A percentile compares a stretch with the other conserved stretches of the same genome.
Evolutionary conservation across 2,329 filamentous ascomycete species (phyloP).

Genomic region (Clathrospora elynae): DNA sequence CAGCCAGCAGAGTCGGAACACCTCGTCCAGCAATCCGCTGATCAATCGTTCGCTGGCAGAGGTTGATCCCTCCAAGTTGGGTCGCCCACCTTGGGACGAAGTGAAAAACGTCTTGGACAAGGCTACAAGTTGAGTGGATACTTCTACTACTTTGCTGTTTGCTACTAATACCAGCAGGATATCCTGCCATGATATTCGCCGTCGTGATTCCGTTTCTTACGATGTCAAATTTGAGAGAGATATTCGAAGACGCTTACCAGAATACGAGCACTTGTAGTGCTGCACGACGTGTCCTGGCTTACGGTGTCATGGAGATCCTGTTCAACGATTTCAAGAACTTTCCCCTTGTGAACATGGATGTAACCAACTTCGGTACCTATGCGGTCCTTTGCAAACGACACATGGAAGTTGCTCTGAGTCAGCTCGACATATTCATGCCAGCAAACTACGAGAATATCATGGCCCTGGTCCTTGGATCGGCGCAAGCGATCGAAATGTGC

Average conservation of each 20-base stretch:
- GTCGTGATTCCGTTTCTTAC: conserved; percentile 41
- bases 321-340: conserved; percentile 36
- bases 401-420: conserved; percentile 48
- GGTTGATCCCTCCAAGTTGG: conserved; percentile 34
- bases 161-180: conserved; percentile 21
- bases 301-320: conserved; percentile 37
- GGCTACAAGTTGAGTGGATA: conserved; percentile 33
- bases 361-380: conserved; percentile 10
- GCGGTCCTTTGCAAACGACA: conserved; percentile 47
- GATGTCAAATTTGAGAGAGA: conserved; percentile 32
- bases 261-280: conserved; percentile 24
- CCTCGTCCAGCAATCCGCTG: conserved; percentile 22
- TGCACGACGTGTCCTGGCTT: conserved; percentile 36
- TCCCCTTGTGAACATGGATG: conserved; percentile 20
- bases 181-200: conserved; percentile 41
- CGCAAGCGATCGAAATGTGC: conserved; percentile 42
- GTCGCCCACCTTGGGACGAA: conserved; percentile 39
- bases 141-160: neutral
- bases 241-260: conserved; percentile 35
- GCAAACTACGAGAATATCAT: conserved; percentile 47
- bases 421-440: conserved; percentile 42
- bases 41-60: conserved; percentile 34
- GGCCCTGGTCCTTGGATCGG: conserved; percentile 39
- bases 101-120: conserved; percentile 35
- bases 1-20: conserved; percentile 29